A percentile compares a stretch with the other conserved stretches of the same genome.
phyloP scores from a whole-genome alignment of 108 stramenopile genomes.

The Discostella pseudostelligera region DNA sequence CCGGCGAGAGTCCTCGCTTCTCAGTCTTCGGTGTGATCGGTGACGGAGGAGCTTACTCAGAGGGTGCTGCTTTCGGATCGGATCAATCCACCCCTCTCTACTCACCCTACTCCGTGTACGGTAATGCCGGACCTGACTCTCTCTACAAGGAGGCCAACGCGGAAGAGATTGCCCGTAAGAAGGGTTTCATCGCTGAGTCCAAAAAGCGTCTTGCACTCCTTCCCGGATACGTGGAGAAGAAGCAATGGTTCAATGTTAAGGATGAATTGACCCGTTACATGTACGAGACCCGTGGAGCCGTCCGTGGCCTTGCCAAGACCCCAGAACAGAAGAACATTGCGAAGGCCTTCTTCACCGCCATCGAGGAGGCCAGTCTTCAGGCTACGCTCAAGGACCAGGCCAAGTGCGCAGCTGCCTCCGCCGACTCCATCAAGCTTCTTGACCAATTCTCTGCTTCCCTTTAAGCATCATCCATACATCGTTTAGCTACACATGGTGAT shows the following conservation, averaged over 20 bases:
- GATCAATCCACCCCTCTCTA: slow-evolving; percentile 66
- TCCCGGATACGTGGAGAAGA: slow-evolving; percentile 71
- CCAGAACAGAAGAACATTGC: slow-evolving; percentile 68
- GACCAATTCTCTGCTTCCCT: slow-evolving; percentile 52
- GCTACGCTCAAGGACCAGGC: slow-evolving; percentile 72
- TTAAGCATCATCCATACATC: slow-evolving; percentile 37
- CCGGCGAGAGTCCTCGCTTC: slow-evolving; percentile 87
- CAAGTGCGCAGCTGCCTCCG: slow-evolving; percentile 52
- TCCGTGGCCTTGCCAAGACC: slow-evolving; percentile 64
- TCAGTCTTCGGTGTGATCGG: slow-evolving; percentile 87
- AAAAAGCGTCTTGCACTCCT: slow-evolving; percentile 65
- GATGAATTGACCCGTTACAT: slow-evolving; percentile 87
- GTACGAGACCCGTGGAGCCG: slow-evolving; percentile 89
- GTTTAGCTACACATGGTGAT: slow-evolving; percentile 4
- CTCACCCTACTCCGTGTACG: slow-evolving; percentile 87
- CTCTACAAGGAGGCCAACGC: slow-evolving; percentile 54
- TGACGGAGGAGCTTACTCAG: slow-evolving; percentile 80
- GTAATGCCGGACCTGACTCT: slow-evolving; percentile 35
- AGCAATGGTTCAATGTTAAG: slow-evolving; percentile 85
- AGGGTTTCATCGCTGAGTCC: slow-evolving; percentile 81
- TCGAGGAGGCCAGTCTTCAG: slow-evolving; percentile 60
- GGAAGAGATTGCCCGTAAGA: slow-evolving; percentile 67
- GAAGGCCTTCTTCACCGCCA: slow-evolving; percentile 73
- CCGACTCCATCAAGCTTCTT: slow-evolving; percentile 41
- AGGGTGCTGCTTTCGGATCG: slow-evolving; percentile 87